These are phyloP conservation scores for Venturia pyrina DNA, from an alignment of 2,329 filamentous ascomycete genomes.

Conservation along the genomic window DNA sequence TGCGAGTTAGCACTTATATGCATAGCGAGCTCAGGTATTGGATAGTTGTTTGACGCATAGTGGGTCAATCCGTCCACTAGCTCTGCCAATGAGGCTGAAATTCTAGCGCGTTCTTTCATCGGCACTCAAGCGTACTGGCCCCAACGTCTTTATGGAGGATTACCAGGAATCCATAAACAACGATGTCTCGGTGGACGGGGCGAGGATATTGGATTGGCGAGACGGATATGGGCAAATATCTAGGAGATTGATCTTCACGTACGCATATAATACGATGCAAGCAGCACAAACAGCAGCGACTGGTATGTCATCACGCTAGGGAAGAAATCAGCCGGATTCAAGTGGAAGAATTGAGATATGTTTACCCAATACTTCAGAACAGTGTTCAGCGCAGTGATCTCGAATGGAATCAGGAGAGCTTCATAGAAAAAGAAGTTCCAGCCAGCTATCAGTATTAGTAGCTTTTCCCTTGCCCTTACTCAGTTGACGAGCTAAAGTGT, in stretches of 20 bases:
- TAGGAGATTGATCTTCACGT: not conserved
- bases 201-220: not conserved
- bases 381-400: conserved; percentile 41
- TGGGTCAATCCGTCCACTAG: not conserved
- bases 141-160: not conserved
- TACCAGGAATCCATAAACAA: not conserved
- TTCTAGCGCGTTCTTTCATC: not conserved
- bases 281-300: conserved; percentile 30
- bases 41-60: not conserved
- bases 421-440: conserved; percentile 45
- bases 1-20: not conserved
- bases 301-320: conserved; percentile 30
- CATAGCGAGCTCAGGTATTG: not conserved
- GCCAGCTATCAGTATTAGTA: conserved; percentile 20
- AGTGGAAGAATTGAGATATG: not conserved
- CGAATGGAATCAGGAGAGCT: conserved; percentile 41
- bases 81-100: not conserved
- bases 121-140: not conserved
- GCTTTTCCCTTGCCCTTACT: too few species aligned
- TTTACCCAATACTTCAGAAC: conserved; percentile 40
- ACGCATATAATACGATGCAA: conserved; percentile 13
- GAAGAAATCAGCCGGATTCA: not conserved
- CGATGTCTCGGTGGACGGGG: not conserved
- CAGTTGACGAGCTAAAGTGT: too few species aligned
- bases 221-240: not conserved